A percentile compares a stretch with the other conserved stretches of the same genome.
Conservation (phyloP, 1,284 basidiomycete species). For the Cutaneotrichosporon dermatis region DNA sequence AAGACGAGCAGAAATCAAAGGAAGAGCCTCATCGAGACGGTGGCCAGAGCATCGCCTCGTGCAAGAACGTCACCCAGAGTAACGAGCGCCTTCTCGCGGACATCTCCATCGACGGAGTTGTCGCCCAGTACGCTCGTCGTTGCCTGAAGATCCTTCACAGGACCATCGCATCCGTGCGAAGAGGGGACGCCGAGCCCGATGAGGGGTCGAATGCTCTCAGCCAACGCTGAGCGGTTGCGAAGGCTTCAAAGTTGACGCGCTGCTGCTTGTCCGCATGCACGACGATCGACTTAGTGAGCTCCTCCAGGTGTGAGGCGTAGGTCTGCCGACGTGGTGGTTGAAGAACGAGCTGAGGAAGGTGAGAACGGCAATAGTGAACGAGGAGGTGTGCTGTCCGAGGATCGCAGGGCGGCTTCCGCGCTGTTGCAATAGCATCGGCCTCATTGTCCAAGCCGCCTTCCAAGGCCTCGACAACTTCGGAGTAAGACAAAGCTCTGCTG, state of each 20-base stretch:
- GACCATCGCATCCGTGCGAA: conserved; percentile 41
- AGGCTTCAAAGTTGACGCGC: conserved; percentile 64
- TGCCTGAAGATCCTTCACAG: conserved; percentile 70
- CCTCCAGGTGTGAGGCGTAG: conserved; percentile 60
- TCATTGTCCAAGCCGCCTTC: conserved; percentile 76
- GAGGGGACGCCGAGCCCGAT: conserved; percentile 34
- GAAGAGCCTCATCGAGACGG: conserved; percentile 49
- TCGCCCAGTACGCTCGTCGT: conserved; percentile 67
- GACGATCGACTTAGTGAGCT: conserved; percentile 68
- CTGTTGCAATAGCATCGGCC: conserved; percentile 54
- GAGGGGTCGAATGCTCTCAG: conserved; percentile 46
- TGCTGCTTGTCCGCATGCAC: conserved; percentile 57
- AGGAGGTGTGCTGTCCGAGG: conserved; percentile 63
- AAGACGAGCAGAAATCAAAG: conserved; percentile 71
- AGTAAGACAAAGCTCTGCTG: conserved; percentile 81
- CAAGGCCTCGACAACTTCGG: conserved; percentile 69
- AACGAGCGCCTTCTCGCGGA: conserved; percentile 75
- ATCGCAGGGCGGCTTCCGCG: conserved; percentile 30
- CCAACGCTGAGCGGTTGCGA: conserved; percentile 55
- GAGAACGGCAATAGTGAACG: conserved; percentile 71
- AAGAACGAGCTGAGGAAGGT: conserved; percentile 83
- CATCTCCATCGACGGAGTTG: conserved; percentile 85
- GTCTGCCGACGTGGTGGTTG: conserved; percentile 67
- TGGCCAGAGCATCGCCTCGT: conserved; percentile 62
- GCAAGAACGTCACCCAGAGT: conserved; percentile 81